Evolutionary conservation across 2,329 filamentous ascomycete genomes (phyloP).

Genomic region (Apiospora saccharicola): DNA sequence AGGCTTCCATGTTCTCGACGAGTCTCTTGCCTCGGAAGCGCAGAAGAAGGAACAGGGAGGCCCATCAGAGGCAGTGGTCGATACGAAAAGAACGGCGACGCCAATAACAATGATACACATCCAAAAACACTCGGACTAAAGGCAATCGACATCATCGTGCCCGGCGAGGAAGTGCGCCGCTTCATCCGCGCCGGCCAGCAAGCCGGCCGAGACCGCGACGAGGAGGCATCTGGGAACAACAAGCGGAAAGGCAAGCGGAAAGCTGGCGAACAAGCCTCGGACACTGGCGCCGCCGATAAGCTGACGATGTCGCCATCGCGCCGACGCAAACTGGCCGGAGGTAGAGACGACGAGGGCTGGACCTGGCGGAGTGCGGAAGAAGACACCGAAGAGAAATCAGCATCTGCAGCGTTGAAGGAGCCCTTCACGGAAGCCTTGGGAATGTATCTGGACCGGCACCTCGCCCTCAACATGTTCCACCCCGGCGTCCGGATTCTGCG

Average conservation of each 20-base stretch:
- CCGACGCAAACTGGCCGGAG: conserved; percentile 49
- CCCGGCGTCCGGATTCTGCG: conserved; percentile 60
- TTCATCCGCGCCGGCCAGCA: conserved; percentile 53
- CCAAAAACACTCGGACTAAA: conserved; percentile 44
- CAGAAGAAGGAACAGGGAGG: background rate
- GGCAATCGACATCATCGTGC: conserved; percentile 60
- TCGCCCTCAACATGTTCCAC: conserved; percentile 63
- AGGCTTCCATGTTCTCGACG: conserved; percentile 52
- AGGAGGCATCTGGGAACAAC: conserved; percentile 28
- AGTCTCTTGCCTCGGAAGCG: background rate
- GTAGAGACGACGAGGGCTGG: conserved; percentile 61
- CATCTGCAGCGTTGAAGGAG: conserved; percentile 10
- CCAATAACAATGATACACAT: conserved; percentile 25
- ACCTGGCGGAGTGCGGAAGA: conserved; percentile 46
- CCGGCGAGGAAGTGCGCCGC: conserved; percentile 53
- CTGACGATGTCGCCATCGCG: conserved; percentile 1
- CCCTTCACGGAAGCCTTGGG: conserved; percentile 61
- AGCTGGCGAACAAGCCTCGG: background rate
- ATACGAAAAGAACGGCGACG: background rate
- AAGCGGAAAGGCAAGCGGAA: background rate
- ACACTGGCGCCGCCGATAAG: background rate
- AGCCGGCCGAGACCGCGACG: conserved; percentile 38
- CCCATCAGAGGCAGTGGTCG: conserved; percentile 19
- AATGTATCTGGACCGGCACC: conserved; percentile 58
- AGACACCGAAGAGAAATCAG: too few relatives aligned